Conservation (phyloP, 129 eudicot species). For the Saposhnikovia divaricata region DNA sequence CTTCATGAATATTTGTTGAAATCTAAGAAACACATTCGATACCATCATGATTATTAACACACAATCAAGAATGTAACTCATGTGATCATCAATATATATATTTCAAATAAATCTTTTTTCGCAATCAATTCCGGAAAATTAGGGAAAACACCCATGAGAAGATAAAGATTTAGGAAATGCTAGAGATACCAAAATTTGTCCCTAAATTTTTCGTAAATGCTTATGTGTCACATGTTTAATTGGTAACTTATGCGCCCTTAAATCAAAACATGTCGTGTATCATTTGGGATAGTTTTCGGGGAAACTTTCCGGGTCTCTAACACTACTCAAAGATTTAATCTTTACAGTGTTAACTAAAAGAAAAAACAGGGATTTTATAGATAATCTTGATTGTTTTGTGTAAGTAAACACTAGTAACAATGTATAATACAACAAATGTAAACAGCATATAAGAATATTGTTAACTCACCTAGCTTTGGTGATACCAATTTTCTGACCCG, state of each 20-base stretch:
- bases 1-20: too few species aligned
- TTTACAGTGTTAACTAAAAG: neutral
- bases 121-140: neutral
- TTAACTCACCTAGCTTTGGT: conserved; percentile 55
- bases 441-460: neutral
- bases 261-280: too few species aligned
- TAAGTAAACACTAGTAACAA: neutral
- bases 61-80: neutral
- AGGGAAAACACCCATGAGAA: neutral
- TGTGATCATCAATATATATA: neutral
- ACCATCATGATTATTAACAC: neutral
- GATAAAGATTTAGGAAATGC: neutral
- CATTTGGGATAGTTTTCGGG: too few species aligned
- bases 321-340: neutral
- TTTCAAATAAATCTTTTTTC: neutral
- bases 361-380: neutral
- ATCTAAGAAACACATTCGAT: neutral
- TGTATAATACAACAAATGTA: neutral
- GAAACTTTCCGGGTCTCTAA: too few species aligned
- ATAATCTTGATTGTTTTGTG: neutral
- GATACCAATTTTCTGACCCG: conserved; percentile 66
- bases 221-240: too few species aligned
- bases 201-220: too few species aligned
- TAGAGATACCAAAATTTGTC: too few species aligned
- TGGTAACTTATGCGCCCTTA: too few species aligned